Evolutionary conservation across 352 stramenopile species (phyloP).

Genomic region (Pseudoperonospora humuli): DNA sequence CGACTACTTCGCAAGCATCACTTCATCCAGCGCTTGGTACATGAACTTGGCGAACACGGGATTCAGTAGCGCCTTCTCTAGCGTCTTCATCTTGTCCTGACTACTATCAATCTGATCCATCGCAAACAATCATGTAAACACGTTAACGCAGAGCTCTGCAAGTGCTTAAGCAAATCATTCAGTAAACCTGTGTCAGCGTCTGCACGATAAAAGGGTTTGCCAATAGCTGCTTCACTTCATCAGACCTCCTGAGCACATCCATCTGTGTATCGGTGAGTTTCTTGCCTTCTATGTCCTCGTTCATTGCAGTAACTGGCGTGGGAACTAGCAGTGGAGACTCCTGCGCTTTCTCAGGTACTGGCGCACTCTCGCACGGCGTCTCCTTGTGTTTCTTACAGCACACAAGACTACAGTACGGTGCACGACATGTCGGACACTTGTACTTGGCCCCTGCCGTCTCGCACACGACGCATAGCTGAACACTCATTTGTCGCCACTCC

Average conservation of each 20-base stretch:
- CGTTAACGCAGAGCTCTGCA: neutral
- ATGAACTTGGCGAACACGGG: slow-evolving; percentile 69
- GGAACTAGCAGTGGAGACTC: slow-evolving; percentile 1
- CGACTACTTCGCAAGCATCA: slow-evolving; percentile 25
- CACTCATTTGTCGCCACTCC: slow-evolving; percentile 28
- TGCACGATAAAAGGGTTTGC: slow-evolving; percentile 39
- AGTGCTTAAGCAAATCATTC: neutral
- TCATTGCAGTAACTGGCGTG: slow-evolving; percentile 6
- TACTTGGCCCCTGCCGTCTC: slow-evolving; percentile 56
- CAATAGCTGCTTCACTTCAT: slow-evolving; percentile 33
- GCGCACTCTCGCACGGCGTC: slow-evolving; percentile 32
- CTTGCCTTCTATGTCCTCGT: slow-evolving; percentile 32
- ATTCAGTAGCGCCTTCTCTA: slow-evolving; percentile 73
- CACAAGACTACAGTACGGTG: slow-evolving; percentile 61
- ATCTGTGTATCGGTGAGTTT: slow-evolving; percentile 55
- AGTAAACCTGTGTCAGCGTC: slow-evolving; percentile 42
- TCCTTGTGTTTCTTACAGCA: slow-evolving; percentile 84
- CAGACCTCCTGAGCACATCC: slow-evolving; percentile 24
- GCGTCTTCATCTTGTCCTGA: slow-evolving; percentile 53
- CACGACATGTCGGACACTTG: slow-evolving; percentile 69
- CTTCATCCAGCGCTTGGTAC: slow-evolving; percentile 61
- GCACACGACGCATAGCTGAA: slow-evolving; percentile 49
- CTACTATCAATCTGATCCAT: slow-evolving; percentile 51
- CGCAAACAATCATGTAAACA: slow-evolving; percentile 3
- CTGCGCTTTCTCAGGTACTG: slow-evolving; percentile 8